Percentiles rank a stretch among this genome's conserved stretches.
phyloP scores from a whole-genome alignment of 2,329 filamentous ascomycete genomes.

The Intubia oerlemansii region DNA sequence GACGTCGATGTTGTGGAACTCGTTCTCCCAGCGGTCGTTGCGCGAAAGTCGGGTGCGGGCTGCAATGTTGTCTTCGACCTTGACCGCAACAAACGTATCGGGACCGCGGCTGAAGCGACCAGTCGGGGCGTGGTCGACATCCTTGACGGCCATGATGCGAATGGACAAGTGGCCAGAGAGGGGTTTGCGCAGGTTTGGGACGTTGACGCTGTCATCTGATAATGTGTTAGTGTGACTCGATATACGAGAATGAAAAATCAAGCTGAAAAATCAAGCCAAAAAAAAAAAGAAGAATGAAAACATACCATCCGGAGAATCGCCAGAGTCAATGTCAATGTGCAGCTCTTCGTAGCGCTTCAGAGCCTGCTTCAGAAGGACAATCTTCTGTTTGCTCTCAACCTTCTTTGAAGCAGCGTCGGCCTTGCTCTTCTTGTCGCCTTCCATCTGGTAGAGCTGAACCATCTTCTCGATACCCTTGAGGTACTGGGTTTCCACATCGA shows the following conservation, averaged over 20 bases:
- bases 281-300: conserved; percentile 2
- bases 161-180: conserved; percentile 77
- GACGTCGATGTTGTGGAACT: conserved; percentile 79
- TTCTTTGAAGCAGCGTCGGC: conserved; percentile 75
- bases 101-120: conserved; percentile 73
- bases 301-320: conserved; percentile 64
- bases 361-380: conserved; percentile 83
- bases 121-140: conserved; percentile 80
- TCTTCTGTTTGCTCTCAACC: conserved; percentile 95
- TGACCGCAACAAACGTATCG: conserved; percentile 88
- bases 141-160: conserved; percentile 70
- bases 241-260: no score
- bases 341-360: conserved; percentile 94
- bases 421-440: conserved; percentile 89
- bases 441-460: conserved; percentile 92
- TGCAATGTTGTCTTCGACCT: conserved; percentile 86
- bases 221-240: no score
- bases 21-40: conserved; percentile 78
- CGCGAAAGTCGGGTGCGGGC: conserved; percentile 70
- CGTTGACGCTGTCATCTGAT: conserved; percentile 93
- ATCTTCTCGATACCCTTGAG: conserved; percentile 98
- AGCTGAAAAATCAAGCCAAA: background rate
- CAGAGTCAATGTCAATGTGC: conserved; percentile 74
- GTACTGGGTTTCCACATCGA: conserved; percentile 97
- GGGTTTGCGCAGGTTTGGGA: conserved; percentile 88